phyloP scores from a whole-genome alignment of 805 yeast genomes.

The Wickerhamiella slavikovae region DNA sequence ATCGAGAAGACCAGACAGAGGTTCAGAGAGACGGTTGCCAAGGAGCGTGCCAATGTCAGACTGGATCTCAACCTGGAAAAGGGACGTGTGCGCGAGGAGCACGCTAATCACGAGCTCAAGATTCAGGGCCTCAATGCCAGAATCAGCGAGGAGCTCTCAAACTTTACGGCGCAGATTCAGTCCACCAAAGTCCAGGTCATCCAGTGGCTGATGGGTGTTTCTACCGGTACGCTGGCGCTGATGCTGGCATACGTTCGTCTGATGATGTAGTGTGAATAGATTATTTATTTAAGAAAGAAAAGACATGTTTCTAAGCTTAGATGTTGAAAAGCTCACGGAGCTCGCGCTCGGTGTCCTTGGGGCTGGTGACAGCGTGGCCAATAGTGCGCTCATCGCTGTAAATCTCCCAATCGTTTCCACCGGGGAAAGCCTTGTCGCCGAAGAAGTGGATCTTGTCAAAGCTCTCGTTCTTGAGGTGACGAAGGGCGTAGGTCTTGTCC shows the following conservation, averaged over 20 bases:
- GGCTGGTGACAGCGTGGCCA: slow-evolving; percentile 83
- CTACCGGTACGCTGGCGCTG: slow-evolving; percentile 93
- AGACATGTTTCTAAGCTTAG: background rate
- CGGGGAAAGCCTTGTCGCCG: slow-evolving; percentile 90
- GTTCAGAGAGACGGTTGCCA: slow-evolving; percentile 78
- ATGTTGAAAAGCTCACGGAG: slow-evolving; percentile 54
- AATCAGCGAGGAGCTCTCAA: slow-evolving; percentile 86
- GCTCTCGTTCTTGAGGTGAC: slow-evolving; percentile 71
- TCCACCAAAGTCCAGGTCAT: slow-evolving; percentile 88
- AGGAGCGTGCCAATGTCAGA: slow-evolving; percentile 74
- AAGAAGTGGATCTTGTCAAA: slow-evolving; percentile 87
- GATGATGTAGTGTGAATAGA: slow-evolving; percentile 25
- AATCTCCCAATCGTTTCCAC: slow-evolving; percentile 98
- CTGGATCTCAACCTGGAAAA: slow-evolving; percentile 83
- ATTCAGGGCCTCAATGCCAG: slow-evolving; percentile 89
- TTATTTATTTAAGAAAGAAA: background rate
- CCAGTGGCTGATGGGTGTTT: slow-evolving; percentile 97
- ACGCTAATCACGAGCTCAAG: slow-evolving; percentile 77
- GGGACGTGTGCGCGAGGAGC: slow-evolving; percentile 87
- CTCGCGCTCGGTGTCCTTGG: slow-evolving; percentile 73
- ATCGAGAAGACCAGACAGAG: slow-evolving; percentile 69
- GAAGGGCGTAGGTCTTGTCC: slow-evolving; percentile 97
- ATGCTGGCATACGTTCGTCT: slow-evolving; percentile 81
- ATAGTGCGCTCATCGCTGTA: slow-evolving; percentile 79
- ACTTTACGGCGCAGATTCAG: slow-evolving; percentile 88